Evolutionary conservation across 2,329 filamentous ascomycete species (phyloP), one percentile per base, ranked within the genome.

Genomic region (Penicillium sp.): DNA sequence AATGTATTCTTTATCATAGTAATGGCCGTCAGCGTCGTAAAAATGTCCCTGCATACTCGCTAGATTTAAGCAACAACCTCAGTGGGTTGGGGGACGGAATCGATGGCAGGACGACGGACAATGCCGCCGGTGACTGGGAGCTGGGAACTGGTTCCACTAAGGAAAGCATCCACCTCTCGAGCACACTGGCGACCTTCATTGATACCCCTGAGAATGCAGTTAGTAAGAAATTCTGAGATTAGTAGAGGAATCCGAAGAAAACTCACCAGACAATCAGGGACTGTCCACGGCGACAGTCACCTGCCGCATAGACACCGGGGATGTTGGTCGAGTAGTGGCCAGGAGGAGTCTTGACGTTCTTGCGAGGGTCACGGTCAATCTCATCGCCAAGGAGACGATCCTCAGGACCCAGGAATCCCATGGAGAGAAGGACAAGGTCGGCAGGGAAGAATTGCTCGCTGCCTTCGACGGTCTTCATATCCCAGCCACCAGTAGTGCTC

Each of bases 341-440:
- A 49, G 88, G 81, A 29, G 91, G 81, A 8, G 93, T 97, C 86
- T 97, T 97, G 78, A 97, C 87, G 74, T 97, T 97, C 84, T 96
- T 96, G 69, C 93, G 87, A 48, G 84, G 82, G 71, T 97, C 93
- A 74, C 91, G 91, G 77, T 97, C 92, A 60, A 97, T 87, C 38
- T 89, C 83, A n/a, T 91, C 87, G 47, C 90, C 91, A 38, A 97
- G 82, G 36, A 96, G 86, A 61, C 90, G 88, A 63, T 90, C 90
- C 78, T 97, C 93, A 7, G 92, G 92, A 9, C 93, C 93, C 60
- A 97, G 78, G 87, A 97, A 97, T 70, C 93, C 93, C 93, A 97
- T 97, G 47, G 93, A 96, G 45, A 97, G 81, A 41, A 97, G 84
- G 41, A 97, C 92, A 38, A 97, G 84, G 69, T 97, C 93, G 27